Percentiles rank a stretch among this genome's conserved stretches.
Evolutionary conservation across 768 basidiomycete genomes (phyloP).

Genomic region (Tulasnella sp.): DNA sequence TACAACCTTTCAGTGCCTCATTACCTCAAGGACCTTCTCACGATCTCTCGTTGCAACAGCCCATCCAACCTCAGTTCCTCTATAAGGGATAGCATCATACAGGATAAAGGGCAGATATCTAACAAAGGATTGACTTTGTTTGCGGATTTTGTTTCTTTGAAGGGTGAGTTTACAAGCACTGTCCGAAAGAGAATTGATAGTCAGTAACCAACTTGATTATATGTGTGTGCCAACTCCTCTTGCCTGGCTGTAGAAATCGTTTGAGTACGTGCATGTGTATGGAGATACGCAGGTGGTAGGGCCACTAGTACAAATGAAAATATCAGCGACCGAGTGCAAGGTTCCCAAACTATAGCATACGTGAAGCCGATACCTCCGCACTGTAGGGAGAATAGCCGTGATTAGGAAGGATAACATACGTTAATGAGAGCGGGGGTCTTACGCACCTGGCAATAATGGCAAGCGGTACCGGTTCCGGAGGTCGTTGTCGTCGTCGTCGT

Average conservation of each 20-base stretch:
- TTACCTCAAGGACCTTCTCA: neutral
- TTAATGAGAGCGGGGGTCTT: neutral
- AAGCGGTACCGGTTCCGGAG: neutral
- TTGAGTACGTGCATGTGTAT: conserved; percentile 19
- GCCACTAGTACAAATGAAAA: neutral
- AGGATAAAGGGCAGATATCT: neutral
- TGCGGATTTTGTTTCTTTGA: neutral
- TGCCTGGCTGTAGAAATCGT: conserved; percentile 17
- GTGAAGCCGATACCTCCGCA: conserved; percentile 18
- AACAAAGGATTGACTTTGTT: neutral
- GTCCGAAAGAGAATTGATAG: no score
- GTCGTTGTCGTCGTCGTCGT: conserved; percentile 2
- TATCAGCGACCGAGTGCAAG: neutral
- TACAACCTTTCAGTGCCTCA: neutral
- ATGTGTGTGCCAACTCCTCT: neutral
- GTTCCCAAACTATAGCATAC: neutral
- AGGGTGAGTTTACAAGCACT: neutral
- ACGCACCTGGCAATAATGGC: neutral
- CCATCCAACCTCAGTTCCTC: neutral
- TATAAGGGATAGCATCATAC: neutral
- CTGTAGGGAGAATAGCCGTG: neutral
- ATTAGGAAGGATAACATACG: neutral
- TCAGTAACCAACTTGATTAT: no score
- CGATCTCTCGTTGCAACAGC: neutral
- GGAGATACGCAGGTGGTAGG: conserved; percentile 21